These are phyloP conservation scores for Pseudophaeomoniella oleicola DNA, from an alignment of 2,329 filamentous ascomycete genomes.

Conservation along the genomic window DNA sequence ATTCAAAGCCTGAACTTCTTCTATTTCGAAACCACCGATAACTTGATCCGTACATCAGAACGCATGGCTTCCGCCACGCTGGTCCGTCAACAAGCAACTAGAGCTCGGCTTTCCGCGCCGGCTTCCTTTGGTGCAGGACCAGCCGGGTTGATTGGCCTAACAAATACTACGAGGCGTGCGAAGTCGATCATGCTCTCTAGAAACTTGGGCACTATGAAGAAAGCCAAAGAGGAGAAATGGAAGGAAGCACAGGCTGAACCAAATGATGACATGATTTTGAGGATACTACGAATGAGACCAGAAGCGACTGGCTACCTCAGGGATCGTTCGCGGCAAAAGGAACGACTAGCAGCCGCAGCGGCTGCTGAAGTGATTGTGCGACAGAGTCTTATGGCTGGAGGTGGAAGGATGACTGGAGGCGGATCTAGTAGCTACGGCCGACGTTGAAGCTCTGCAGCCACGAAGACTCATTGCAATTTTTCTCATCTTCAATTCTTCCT, in stretches of 20 bases:
- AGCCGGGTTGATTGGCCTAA: constrained; percentile 27
- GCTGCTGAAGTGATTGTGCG: constrained; percentile 89
- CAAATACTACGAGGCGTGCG: constrained; percentile 30
- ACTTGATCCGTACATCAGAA: constrained; percentile 87
- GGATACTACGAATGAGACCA: constrained; percentile 86
- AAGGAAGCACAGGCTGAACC: constrained; percentile 93
- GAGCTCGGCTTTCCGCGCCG: constrained; percentile 58
- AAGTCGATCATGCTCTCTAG: constrained; percentile 82
- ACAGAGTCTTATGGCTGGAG: constrained; percentile 62
- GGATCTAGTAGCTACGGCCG: too few relatives aligned
- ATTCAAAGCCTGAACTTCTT: constrained; percentile 95
- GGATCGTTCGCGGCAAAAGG: constrained; percentile 84
- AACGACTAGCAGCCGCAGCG: constrained; percentile 75
- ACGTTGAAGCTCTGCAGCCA: too few relatives aligned
- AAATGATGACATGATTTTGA: constrained; percentile 93
- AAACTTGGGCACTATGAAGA: constrained; percentile 90
- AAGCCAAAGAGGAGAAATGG: constrained; percentile 89
- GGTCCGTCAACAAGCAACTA: constrained; percentile 54
- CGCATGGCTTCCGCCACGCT: constrained; percentile 83
- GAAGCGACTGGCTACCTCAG: constrained; percentile 79
- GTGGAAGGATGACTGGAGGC: constrained; percentile 37
- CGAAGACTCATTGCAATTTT: too few relatives aligned
- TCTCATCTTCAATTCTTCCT: too few relatives aligned
- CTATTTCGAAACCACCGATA: constrained; percentile 87
- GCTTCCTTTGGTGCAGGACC: constrained; percentile 33